Evolutionary conservation across 2,329 filamentous ascomycete species (phyloP).

Genomic region (Epichloe uncinata): DNA sequence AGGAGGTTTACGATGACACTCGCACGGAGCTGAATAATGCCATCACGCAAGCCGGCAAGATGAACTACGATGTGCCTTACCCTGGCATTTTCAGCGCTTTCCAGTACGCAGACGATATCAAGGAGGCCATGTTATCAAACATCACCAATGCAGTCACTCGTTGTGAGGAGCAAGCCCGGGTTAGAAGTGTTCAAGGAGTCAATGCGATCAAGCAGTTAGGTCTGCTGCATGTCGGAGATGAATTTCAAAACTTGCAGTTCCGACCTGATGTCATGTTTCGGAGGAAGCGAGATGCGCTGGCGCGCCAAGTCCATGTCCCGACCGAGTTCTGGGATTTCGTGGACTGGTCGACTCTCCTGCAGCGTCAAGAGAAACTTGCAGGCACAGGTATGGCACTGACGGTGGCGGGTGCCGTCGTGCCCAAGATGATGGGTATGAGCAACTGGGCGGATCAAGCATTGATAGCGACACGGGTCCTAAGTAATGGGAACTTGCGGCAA

Average conservation of each 20-base stretch:
- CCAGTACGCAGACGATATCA: conserved; percentile 85
- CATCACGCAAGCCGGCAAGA: conserved; percentile 64
- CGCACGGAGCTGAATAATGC: conserved; percentile 60
- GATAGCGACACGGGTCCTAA: conserved; percentile 66
- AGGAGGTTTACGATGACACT: conserved; percentile 75
- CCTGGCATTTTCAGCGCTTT: conserved; percentile 76
- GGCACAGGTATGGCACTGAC: conserved; percentile 93
- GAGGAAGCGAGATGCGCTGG: conserved; percentile 65
- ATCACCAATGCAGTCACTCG: conserved; percentile 64
- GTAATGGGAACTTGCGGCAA: conserved; percentile 66
- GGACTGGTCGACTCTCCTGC: conserved; percentile 68
- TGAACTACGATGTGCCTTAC: conserved; percentile 71
- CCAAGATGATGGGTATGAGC: conserved; percentile 67
- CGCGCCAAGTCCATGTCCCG: conserved; percentile 73
- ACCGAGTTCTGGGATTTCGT: conserved; percentile 91
- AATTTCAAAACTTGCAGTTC: conserved; percentile 78
- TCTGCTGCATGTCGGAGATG: conserved; percentile 73
- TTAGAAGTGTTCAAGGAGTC: conserved; percentile 66
- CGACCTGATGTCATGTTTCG: conserved; percentile 89
- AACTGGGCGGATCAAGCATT: conserved; percentile 84
- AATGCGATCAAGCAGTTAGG: conserved; percentile 81
- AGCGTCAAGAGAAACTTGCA: conserved; percentile 87
- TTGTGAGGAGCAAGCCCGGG: conserved; percentile 79
- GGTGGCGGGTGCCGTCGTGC: conserved; percentile 72
- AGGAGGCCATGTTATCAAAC: conserved; percentile 79